Conservation (phyloP, 2,329 filamentous ascomycete genomes). For the Chrysoporthe deuterocubensis region DNA sequence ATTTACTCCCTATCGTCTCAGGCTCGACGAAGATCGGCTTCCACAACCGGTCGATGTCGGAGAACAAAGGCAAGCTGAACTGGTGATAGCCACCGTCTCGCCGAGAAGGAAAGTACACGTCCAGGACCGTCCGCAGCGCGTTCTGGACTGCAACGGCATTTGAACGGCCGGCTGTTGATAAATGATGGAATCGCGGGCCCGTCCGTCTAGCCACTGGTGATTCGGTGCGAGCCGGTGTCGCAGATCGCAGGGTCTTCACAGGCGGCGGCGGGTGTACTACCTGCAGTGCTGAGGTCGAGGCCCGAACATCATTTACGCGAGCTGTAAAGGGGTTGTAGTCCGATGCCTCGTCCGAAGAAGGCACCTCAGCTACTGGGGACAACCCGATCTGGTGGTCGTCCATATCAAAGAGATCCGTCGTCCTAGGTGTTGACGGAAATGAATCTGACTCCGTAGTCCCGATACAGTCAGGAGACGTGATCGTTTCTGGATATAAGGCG, state of each 20-base stretch:
- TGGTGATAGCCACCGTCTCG: constrained; percentile 50
- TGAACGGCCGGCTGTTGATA: constrained; percentile 45
- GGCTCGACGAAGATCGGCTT: constrained; percentile 53
- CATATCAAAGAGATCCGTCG: constrained; percentile 22
- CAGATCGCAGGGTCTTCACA: constrained; percentile 35
- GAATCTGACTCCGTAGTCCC: constrained; percentile 21
- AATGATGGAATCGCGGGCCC: constrained; percentile 49
- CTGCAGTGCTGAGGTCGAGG: constrained; percentile 25
- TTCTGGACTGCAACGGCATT: constrained; percentile 62
- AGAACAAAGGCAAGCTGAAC: constrained; percentile 51
- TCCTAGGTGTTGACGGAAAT: constrained; percentile 27
- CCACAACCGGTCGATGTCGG: constrained; percentile 57
- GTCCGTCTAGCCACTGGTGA: background rate
- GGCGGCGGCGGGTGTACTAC: constrained; percentile 33
- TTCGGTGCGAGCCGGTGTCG: constrained; percentile 48
- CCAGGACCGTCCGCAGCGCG: constrained; percentile 57
- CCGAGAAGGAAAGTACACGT: constrained; percentile 53
- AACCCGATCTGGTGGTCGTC: constrained; percentile 22
- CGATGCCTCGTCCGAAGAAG: constrained; percentile 34
- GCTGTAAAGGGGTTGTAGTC: constrained; percentile 54
- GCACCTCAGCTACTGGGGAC: constrained; percentile 19
- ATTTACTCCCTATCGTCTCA: constrained; percentile 37
- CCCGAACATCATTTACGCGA: constrained; percentile 4
- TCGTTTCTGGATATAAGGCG: constrained; percentile 39
- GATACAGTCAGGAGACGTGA: constrained; percentile 17